Base-by-base conservation (phyloP, 2,329 filamentous ascomycete species). In the Fusarium foetens region DNA sequence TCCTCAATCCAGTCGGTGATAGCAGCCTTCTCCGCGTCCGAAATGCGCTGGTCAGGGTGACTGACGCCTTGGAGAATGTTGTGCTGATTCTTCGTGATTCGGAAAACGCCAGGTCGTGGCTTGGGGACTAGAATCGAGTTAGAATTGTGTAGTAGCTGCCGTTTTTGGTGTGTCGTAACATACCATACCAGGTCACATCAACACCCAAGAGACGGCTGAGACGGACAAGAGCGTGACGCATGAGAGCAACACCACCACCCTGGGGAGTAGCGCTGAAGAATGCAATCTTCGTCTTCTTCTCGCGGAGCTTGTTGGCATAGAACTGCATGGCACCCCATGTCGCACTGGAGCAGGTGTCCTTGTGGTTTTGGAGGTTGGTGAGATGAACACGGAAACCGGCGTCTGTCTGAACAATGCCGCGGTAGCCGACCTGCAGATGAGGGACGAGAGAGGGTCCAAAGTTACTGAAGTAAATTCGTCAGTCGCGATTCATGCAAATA, bases 51-150 rank as follows among this genome's bases (percentile, higher is more conserved):
- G 6, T 88, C 87, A 0, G 89, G 88, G 31, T 86, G 84, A 43
- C 90, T 90, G 45, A 95, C 93, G 13, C 93, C 93, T 82, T 96
- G 93, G 6, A 96, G 89, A 71, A 95, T 95, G 81, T 96, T 96
- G 87, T 96, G 93, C 75, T 94, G 92, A 73, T 92, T 94, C 83
- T 96, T 96, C 73, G 93, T 96, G 80, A 94, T 92, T 55, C 93
- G 87, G 81, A 96, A 96, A 16, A 95, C 90, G 21, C 92, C 91
- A 6, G 92, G 92, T 55, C 92, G 90, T 27, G 93, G 93, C 79
- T 94, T 94, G 11, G 93, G 93, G 2, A 95, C 93, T 86, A 31
- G 36, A 29, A 29, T 21, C 4, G 2, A 29, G 49, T 75, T 4
- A 74, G 61, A 36, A 38, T 38, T 12, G 8, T 10, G 23, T 6